Percentiles rank a stretch among this genome's conserved stretches.
phyloP scores from a whole-genome alignment of 306 rosid species.

The Heteromeles arbutifolia region DNA sequence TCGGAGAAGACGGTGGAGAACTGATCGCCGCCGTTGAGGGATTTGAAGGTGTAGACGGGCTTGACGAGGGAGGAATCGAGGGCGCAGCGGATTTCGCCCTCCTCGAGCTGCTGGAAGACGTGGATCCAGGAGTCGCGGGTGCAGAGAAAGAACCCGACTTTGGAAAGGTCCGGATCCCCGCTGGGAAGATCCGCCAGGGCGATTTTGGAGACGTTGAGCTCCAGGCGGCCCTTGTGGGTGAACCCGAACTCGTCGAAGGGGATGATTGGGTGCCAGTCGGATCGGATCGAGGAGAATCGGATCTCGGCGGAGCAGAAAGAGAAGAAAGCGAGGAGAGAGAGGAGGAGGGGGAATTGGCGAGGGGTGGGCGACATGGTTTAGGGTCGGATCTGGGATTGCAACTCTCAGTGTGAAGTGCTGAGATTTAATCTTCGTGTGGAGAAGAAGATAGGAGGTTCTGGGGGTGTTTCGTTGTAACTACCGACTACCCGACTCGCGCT shows the following conservation, averaged over 20 bases:
- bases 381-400: not conserved
- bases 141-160: conserved; percentile 78
- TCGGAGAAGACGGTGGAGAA: conserved; percentile 28
- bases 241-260: conserved; percentile 85
- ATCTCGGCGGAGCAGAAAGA: conserved; percentile 55
- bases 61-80: conserved; percentile 62
- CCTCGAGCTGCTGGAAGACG: conserved; percentile 69
- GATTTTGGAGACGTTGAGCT: conserved; percentile 57
- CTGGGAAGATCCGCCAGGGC: conserved; percentile 27
- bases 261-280: conserved; percentile 48
- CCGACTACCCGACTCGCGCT: not conserved
- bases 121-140: conserved; percentile 74
- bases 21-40: conserved; percentile 19
- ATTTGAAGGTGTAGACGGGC: conserved; percentile 43
- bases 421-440: not conserved
- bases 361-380: not conserved
- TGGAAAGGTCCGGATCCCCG: conserved; percentile 44
- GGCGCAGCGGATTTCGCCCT: conserved; percentile 53
- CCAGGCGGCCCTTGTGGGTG: conserved; percentile 74
- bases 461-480: not conserved
- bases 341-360: conserved; percentile 2
- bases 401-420: not conserved
- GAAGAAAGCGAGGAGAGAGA: conserved; percentile 20
- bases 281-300: conserved; percentile 43
- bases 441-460: not conserved